Base-by-base conservation (phyloP, 2,329 filamentous ascomycete species). In the Diaporthe sp. region DNA sequence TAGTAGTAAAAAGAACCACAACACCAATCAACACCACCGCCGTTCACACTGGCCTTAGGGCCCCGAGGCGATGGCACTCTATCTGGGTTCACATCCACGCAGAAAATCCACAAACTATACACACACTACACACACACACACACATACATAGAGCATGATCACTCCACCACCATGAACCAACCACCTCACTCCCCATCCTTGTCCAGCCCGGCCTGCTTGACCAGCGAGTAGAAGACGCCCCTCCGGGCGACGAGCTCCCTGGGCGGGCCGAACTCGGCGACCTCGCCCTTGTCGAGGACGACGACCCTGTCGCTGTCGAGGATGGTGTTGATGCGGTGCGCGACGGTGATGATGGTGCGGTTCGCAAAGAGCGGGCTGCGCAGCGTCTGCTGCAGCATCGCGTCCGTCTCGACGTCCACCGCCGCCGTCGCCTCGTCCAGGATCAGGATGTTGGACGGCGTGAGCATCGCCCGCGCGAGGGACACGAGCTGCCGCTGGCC, bases 251-350 rank as follows among this genome's bases (percentile, higher is more conserved):
- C 90, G 74, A 99, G 87, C 77, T 93, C 92, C 52, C 91, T 87
- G 2, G 97, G 97, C 9, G 92, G 95, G 83, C 97, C 97, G 83
- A 98, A 99, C 83, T 99, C 97, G 67, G 92, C 93, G 55, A 99
- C 96, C 80, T 92, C 91, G 57, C 97, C 97, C 83, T 94, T 93
- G 82, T 98, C 95, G 8, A 99, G 90, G 67, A 99, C 97, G 47
- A 99, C 92, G 76, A 99, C 97, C 68, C 96, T 92, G 85, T 99
- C 96, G 76, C 89, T 91, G 82, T 93, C 92, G 40, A 99, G 89
- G 80, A 99, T 98, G 15, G 97, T 99, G 86, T 98, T 98, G 86
- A 99, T 97, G 72, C 97, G 93, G 86, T 99, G 97, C 35, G 97
- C 97, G 80, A 99, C 98, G 1, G 97, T 99, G 84, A 99, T 97